Percentiles rank a stretch among this genome's conserved stretches.
phyloP scores from a whole-genome alignment of 2,329 filamentous ascomycete genomes.

The Pseudogymnoascus sp. region DNA sequence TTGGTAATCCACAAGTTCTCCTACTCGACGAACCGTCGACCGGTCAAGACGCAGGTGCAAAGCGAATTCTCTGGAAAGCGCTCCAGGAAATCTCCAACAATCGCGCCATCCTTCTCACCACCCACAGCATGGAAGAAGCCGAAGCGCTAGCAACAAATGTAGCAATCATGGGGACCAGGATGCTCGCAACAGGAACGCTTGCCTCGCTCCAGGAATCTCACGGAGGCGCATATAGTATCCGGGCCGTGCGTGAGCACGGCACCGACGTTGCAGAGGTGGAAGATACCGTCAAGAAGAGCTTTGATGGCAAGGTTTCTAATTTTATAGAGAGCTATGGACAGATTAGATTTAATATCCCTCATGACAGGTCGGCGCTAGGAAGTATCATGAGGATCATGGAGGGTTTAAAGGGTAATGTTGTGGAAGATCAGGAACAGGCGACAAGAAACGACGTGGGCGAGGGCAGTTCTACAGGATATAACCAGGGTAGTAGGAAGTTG shows the following conservation, averaged over 20 bases:
- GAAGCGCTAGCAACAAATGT: slow-evolving; percentile 29
- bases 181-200: slow-evolving; percentile 26
- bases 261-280: slow-evolving; percentile 12
- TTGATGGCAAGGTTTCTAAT: slow-evolving; percentile 14
- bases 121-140: slow-evolving; percentile 32
- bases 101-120: slow-evolving; percentile 30
- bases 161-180: slow-evolving; percentile 28
- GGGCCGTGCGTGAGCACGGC: slow-evolving; percentile 14
- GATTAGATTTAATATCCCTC: slow-evolving; percentile 19
- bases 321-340: slow-evolving; percentile 22
- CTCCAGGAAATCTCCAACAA: slow-evolving; percentile 23
- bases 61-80: slow-evolving; percentile 30
- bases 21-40: slow-evolving; percentile 29
- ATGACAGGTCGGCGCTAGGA: slow-evolving; percentile 18
- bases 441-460: background rate
- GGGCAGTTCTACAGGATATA: slow-evolving; percentile 10
- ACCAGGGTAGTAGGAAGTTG: slow-evolving; percentile 8
- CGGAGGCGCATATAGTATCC: slow-evolving; percentile 18
- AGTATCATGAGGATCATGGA: slow-evolving; percentile 22
- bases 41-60: slow-evolving; percentile 29
- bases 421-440: slow-evolving; percentile 11
- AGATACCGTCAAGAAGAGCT: slow-evolving; percentile 13
- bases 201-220: slow-evolving; percentile 17
- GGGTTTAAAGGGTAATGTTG: slow-evolving; percentile 18
- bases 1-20: slow-evolving; percentile 27